These are phyloP conservation scores for Pseudogymnoascus destructans DNA, from an alignment of 2,329 filamentous ascomycete species.

Conservation along the genomic window DNA sequence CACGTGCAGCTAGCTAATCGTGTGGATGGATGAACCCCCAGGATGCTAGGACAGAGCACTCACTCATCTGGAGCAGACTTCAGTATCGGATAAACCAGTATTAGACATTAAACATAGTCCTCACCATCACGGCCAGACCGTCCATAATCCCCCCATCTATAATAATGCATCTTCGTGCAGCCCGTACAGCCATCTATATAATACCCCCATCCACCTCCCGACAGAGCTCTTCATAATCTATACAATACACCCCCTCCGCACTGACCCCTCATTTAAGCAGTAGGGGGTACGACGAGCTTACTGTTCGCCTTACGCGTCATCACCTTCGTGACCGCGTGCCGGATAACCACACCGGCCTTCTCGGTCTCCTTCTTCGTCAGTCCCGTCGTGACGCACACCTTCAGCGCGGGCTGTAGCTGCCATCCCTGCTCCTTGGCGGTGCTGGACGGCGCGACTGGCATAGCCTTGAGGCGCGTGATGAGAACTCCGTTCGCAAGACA, in stretches of 20 bases:
- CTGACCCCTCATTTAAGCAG: conserved; percentile 18
- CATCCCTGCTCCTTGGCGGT: conserved; percentile 57
- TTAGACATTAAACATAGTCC: conserved; percentile 6
- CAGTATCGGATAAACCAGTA: conserved; percentile 1
- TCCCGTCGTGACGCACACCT: conserved; percentile 79
- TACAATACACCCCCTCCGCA: not conserved
- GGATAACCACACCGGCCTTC: conserved; percentile 75
- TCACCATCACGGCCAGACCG: not conserved
- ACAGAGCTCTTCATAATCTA: conserved; percentile 4
- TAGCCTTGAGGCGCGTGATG: conserved; percentile 72
- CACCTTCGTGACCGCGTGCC: conserved; percentile 89
- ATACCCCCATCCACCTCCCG: not conserved
- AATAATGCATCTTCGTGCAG: conserved; percentile 1
- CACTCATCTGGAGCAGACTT: not conserved
- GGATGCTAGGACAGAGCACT: not conserved
- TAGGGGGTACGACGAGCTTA: conserved; percentile 29
- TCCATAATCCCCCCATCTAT: not conserved
- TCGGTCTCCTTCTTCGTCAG: conserved; percentile 91
- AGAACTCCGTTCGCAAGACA: conserved; percentile 76
- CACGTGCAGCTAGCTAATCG: not conserved
- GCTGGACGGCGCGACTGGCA: conserved; percentile 50
- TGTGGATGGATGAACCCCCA: not conserved
- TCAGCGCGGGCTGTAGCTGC: conserved; percentile 66
- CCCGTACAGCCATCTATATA: conserved; percentile 2
- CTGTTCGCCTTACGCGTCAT: conserved; percentile 52